Conservation (phyloP, 192 early-diverging fungal species). For the Chytriomyces confervae region DNA sequence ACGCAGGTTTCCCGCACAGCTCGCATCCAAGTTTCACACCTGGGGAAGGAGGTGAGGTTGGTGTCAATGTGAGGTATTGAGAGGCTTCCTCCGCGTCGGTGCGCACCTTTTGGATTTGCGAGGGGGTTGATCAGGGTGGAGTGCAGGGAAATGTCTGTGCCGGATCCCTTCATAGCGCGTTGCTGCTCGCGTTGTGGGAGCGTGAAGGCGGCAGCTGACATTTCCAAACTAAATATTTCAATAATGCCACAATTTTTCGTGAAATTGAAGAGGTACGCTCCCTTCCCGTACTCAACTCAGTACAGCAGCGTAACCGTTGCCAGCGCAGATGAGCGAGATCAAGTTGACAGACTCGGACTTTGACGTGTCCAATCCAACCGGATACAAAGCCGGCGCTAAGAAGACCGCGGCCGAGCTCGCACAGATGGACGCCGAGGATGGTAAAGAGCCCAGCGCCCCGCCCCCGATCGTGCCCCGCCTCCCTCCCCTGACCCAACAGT, state of each 20-base stretch:
- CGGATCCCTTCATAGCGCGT: background rate
- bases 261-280: too few relatives aligned
- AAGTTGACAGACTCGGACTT: slow-evolving; percentile 65
- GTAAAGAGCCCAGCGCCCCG: slow-evolving; percentile 21
- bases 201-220: background rate
- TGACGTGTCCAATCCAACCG: slow-evolving; percentile 69
- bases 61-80: background rate
- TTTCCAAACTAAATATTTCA: background rate
- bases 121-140: slow-evolving; percentile 61
- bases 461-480: background rate
- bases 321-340: background rate
- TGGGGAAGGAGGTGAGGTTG: background rate
- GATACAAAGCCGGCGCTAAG: slow-evolving; percentile 92
- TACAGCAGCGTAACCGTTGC: background rate
- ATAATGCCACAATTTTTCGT: too few relatives aligned
- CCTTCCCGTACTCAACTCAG: too few relatives aligned
- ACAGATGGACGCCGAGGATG: slow-evolving; percentile 84
- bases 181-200: background rate
- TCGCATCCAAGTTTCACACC: slow-evolving; percentile 60
- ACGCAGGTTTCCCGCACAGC: slow-evolving; percentile 63
- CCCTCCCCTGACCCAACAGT: background rate
- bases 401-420: slow-evolving; percentile 87
- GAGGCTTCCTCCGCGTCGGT: background rate
- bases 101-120: slow-evolving; percentile 63
- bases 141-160: background rate